phyloP scores from a whole-genome alignment of 2,329 filamentous ascomycete species.

The Graphiopsis chlorocephala region DNA sequence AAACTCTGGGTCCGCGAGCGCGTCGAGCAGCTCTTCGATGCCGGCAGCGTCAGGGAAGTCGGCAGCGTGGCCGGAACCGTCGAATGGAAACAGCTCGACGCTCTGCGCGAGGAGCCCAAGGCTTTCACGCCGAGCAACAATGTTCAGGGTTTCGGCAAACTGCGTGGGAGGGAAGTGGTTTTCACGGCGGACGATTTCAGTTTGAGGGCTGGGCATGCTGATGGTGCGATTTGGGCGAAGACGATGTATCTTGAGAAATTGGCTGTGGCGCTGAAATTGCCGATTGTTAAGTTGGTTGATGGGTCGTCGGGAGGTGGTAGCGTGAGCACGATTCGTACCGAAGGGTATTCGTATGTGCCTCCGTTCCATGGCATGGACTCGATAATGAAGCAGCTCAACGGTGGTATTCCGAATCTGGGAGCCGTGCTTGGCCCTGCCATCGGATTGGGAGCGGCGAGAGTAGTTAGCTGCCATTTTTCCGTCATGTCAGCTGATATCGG shows the following conservation, averaged over 20 bases:
- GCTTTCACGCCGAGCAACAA: slow-evolving; percentile 61
- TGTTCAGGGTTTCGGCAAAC: slow-evolving; percentile 52
- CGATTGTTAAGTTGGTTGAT: slow-evolving; percentile 64
- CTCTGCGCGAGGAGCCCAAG: slow-evolving; percentile 46
- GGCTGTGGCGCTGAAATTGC: slow-evolving; percentile 55
- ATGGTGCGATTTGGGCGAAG: slow-evolving; percentile 55
- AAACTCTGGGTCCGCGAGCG: slow-evolving; percentile 65
- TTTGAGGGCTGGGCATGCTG: slow-evolving; percentile 62
- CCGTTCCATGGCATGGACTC: slow-evolving; percentile 54
- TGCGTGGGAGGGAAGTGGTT: slow-evolving; percentile 54
- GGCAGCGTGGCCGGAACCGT: slow-evolving; percentile 60
- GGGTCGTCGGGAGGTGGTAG: slow-evolving; percentile 62
- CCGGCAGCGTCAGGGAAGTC: slow-evolving; percentile 56
- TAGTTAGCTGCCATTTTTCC: slow-evolving; percentile 62
- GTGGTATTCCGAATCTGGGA: slow-evolving; percentile 63
- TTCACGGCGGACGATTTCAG: slow-evolving; percentile 65
- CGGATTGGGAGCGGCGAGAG: slow-evolving; percentile 60
- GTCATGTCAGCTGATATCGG: slow-evolving; percentile 65
- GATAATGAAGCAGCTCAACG: slow-evolving; percentile 58
- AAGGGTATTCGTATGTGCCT: slow-evolving; percentile 60
- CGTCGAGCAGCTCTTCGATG: slow-evolving; percentile 57
- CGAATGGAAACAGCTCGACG: slow-evolving; percentile 51
- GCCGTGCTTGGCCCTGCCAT: slow-evolving; percentile 63
- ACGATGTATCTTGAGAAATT: slow-evolving; percentile 63
- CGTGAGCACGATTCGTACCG: slow-evolving; percentile 57